Percentiles rank a stretch among this genome's conserved stretches.
Evolutionary conservation across 2,329 filamentous ascomycete species (phyloP).

Genomic region (Aspergillus calidoustus): DNA sequence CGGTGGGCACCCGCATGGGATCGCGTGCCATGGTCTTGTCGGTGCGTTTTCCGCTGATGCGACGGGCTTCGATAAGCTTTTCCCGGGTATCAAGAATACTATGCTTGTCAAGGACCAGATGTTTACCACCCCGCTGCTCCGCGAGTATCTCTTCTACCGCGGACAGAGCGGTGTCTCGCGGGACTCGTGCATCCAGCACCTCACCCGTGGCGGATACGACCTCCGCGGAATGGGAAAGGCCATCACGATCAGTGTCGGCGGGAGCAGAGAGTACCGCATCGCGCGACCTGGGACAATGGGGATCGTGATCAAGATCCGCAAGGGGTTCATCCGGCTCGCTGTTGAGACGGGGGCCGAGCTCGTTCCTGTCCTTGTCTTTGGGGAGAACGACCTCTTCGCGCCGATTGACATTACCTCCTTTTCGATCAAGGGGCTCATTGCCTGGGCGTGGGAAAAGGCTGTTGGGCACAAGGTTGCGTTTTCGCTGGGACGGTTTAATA

Average conservation of each 20-base stretch:
- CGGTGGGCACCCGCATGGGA: slow-evolving; percentile 87
- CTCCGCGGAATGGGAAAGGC: slow-evolving; percentile 78
- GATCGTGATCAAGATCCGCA: slow-evolving; percentile 74
- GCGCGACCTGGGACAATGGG: slow-evolving; percentile 74
- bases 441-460: slow-evolving; percentile 61
- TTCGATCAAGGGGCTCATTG: slow-evolving; percentile 69
- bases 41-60: slow-evolving; percentile 81
- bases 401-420: slow-evolving; percentile 69
- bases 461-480: slow-evolving; percentile 81
- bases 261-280: slow-evolving; percentile 80
- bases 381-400: slow-evolving; percentile 87
- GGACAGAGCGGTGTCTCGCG: slow-evolving; percentile 80
- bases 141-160: slow-evolving; percentile 79
- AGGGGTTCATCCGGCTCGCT: slow-evolving; percentile 88
- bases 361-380: slow-evolving; percentile 81
- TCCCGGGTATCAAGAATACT: slow-evolving; percentile 85
- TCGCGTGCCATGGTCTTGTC: slow-evolving; percentile 84
- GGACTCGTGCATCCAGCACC: slow-evolving; percentile 78
- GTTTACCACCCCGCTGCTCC: slow-evolving; percentile 81
- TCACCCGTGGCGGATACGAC: slow-evolving; percentile 73
- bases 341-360: slow-evolving; percentile 81
- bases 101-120: slow-evolving; percentile 82
- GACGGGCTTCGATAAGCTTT: slow-evolving; percentile 75
- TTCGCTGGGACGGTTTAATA: slow-evolving; percentile 79
- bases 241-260: slow-evolving; percentile 88